Percentiles rank a stretch among this genome's conserved stretches.
These are phyloP conservation scores for Aspergillus sp. DNA, from an alignment of 2,329 filamentous ascomycete genomes.

Conservation along the genomic window DNA sequence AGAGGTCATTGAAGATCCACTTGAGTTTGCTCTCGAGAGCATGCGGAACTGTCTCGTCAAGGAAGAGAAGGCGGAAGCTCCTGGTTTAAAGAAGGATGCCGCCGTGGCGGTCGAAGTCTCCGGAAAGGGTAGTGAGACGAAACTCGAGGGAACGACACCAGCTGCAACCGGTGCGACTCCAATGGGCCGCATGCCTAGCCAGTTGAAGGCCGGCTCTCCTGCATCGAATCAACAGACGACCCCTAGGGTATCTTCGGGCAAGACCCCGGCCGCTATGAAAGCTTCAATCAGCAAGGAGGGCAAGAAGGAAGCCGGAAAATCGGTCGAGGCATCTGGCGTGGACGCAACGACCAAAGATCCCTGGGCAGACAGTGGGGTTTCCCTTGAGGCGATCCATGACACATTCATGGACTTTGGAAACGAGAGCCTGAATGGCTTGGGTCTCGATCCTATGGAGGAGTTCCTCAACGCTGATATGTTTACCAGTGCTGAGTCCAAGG, in stretches of 20 bases:
- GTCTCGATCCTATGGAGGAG: slow-evolving; percentile 30
- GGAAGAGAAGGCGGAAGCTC: slow-evolving; percentile 27
- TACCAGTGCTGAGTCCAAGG: slow-evolving; percentile 21
- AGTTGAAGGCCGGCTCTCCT: slow-evolving; percentile 28
- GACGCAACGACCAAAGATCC: slow-evolving; percentile 19
- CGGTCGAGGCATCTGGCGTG: slow-evolving; percentile 8
- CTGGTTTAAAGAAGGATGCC: slow-evolving; percentile 11
- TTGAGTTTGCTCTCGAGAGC: slow-evolving; percentile 49
- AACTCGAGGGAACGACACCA: slow-evolving; percentile 22
- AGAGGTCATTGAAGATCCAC: slow-evolving; percentile 44
- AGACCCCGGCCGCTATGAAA: slow-evolving; percentile 16
- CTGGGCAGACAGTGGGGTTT: slow-evolving; percentile 32
- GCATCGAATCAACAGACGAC: slow-evolving; percentile 27
- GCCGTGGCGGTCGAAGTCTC: slow-evolving; percentile 9
- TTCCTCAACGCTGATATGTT: slow-evolving; percentile 32
- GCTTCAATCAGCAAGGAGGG: slow-evolving; percentile 16
- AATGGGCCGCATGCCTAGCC: slow-evolving; percentile 27
- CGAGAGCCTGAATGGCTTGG: slow-evolving; percentile 20
- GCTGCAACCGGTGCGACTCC: slow-evolving; percentile 21
- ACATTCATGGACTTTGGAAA: slow-evolving; percentile 28
- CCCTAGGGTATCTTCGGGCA: slow-evolving; percentile 19
- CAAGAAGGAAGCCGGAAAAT: slow-evolving; percentile 20
- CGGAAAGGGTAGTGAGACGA: slow-evolving; percentile 20
- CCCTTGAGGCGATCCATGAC: slow-evolving; percentile 30
- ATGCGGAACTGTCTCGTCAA: slow-evolving; percentile 45